Base-by-base conservation (phyloP, 2,329 filamentous ascomycete genomes). In the Monosporascus sp. region DNA sequence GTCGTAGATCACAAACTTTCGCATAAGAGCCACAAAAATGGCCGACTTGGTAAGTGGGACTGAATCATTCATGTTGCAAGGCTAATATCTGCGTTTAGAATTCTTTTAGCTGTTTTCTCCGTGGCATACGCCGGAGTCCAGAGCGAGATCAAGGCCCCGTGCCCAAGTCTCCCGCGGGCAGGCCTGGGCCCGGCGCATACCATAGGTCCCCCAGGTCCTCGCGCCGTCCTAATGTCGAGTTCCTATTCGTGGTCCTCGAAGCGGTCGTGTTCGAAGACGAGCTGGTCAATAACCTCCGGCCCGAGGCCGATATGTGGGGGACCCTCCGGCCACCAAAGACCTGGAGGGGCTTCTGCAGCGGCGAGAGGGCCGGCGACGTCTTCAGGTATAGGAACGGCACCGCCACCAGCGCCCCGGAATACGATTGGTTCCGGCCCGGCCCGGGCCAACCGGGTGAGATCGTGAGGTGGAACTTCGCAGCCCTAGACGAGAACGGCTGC, bases 221-320 rank as follows among this genome's bases (percentile, higher is more conserved):
- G 5, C 4, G 31, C 31, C 31, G 31, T 17, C 37, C 20, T 5
- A 14, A 16, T 7, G 49, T 50, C 14, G 49, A 50, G 7, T 50
- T 50, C 31, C 16, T 50, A 14, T 50, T 50, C 24, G 49, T 31
- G 14, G 49, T 50, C 37, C 26, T 50, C 20, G 49, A 50, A 19
- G n/a, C 22, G 38, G 24, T 7, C 8, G 49, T 50, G 37, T 43
- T 43, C 4, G 49, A 50, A 6, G 49, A 24, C 14, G 19, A 50
- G 17, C n/a, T 43, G 5, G 3, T 41, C 11, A 40, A 44, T 3
- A 24, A 19, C 9, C 9, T 20, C 17, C 19, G 5, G 20, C 17
- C 22, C 9, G 40, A 43, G 22, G 40, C 40, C 17, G 49, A 50
- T 26, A 24, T 16, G 26, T 50, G 49, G 49, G 37, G 37, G 9